Evolutionary conservation across 1,139 yeast genomes (phyloP), one percentile per base, ranked within the genome.

Genomic region (Debaryomyces subglobosus): DNA sequence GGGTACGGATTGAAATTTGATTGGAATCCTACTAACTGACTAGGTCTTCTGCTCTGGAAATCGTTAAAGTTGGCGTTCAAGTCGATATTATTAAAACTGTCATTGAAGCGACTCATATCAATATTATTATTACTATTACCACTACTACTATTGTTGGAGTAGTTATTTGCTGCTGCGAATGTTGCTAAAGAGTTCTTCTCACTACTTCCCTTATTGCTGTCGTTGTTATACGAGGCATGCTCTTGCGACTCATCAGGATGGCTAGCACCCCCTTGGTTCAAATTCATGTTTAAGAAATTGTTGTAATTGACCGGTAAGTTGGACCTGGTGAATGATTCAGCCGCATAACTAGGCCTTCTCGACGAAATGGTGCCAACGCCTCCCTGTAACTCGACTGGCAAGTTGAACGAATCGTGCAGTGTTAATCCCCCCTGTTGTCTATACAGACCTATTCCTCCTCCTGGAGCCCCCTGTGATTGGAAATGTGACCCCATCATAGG

Each of bases 301-400:
- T 18, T 21, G 39, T 29, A 44, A 39, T 25, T 45, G 39, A 42
- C 45, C 21, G 37, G 44, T 25, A 39, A 41, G 34, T 21, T 39
- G 38, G 70, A 68, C 45, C 82, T 65, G 5, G 81, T 78, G 54
- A 77, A 76, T 12, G 79, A 71, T 57, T 84, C 89, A 7, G 88
- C 88, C 5, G 87, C 83, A 57, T 80, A 83, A 50, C 83, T 75
- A 29, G 88, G 88, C 62, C 89, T 72, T 63, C 89, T 72, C 8
- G 85, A 78, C 24, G 81, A 78, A 38, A 84, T 82, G 49, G 74
- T 81, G 13, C 83, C 82, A 3, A 84, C 71, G 0, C 89, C 89
- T 30, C 88, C 87, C 63, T 82, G 87, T 40, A 84, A 69, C 55
- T 84, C 88, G 7, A 69, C 52, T 0, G 89, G 88, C 49, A 84